phyloP scores from a whole-genome alignment of 2,329 filamentous ascomycete genomes.

The Colletotrichum chlorophyti region DNA sequence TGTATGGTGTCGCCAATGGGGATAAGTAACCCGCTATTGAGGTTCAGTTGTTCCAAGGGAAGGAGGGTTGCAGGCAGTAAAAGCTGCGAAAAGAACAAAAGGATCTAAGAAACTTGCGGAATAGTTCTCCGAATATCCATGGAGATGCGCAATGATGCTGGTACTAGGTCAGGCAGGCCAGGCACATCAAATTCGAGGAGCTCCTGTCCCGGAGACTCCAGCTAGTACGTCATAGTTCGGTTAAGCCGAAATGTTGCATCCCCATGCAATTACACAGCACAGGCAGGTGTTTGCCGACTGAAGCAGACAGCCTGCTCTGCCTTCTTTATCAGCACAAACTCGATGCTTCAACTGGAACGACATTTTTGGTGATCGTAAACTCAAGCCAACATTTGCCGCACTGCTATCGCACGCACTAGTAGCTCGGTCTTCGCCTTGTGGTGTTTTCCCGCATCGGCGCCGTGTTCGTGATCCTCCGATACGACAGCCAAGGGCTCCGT shows the following conservation, averaged over 20 bases:
- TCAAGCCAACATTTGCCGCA: too few species aligned
- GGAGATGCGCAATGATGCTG: conserved; percentile 25
- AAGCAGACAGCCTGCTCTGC: neutral
- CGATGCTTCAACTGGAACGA: too few species aligned
- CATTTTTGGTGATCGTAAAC: too few species aligned
- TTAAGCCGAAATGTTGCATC: conserved; percentile 19
- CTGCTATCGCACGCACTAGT: too few species aligned
- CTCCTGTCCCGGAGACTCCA: conserved; percentile 14
- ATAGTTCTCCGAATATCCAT: conserved; percentile 20
- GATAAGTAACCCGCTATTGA: neutral
- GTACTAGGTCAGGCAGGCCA: conserved; percentile 23
- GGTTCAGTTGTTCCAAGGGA: neutral
- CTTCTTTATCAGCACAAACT: neutral
- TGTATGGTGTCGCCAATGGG: neutral
- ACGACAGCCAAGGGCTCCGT: conserved; percentile 10
- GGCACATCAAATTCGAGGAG: conserved; percentile 21
- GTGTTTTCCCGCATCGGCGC: too few species aligned
- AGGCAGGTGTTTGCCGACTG: neutral
- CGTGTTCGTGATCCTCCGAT: conserved; percentile 14
- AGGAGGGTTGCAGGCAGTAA: neutral
- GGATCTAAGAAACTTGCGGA: conserved; percentile 1
- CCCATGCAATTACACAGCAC: conserved; percentile 25
- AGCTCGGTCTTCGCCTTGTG: too few species aligned
- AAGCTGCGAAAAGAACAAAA: neutral
- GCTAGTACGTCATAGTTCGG: conserved; percentile 25